Conservation (phyloP, 2,329 filamentous ascomycete genomes). For the Fusarium multiceps region DNA sequence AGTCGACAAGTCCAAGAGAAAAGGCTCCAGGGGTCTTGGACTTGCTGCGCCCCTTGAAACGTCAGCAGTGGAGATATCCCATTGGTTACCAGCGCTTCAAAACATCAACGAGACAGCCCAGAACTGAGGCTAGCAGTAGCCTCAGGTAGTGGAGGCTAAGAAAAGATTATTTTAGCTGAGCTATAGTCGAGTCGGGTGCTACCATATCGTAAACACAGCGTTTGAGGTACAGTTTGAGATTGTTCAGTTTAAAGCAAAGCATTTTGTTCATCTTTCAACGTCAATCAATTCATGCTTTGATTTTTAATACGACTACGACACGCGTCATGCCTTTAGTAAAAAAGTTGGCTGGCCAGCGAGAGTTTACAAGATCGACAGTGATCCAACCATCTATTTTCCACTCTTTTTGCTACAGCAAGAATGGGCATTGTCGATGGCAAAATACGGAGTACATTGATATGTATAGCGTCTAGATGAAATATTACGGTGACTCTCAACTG, state of each 20-base stretch:
- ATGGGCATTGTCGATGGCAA: background rate
- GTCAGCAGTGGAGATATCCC: constrained; percentile 42
- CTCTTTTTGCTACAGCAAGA: constrained; percentile 1
- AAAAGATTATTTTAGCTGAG: constrained; percentile 1
- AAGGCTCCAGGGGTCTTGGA: constrained; percentile 2
- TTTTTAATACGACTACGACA: background rate
- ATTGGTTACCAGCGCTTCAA: constrained; percentile 22
- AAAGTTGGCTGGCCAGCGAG: constrained; percentile 13
- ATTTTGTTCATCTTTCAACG: background rate
- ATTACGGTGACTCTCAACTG: background rate
- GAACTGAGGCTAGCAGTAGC: constrained; percentile 6
- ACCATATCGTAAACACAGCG: constrained; percentile 13
- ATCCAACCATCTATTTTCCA: constrained; percentile 11
- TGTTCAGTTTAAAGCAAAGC: background rate
- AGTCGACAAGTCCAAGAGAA: constrained; percentile 4
- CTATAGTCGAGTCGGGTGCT: background rate
- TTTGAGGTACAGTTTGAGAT: constrained; percentile 21
- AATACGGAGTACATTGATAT: background rate
- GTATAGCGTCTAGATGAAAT: background rate
- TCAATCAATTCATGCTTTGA: background rate
- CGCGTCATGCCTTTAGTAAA: constrained; percentile 9
- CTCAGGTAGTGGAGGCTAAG: constrained; percentile 1
- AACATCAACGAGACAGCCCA: constrained; percentile 32
- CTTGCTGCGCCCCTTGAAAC: constrained; percentile 44
- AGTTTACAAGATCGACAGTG: constrained; percentile 21